These are phyloP conservation scores for Cystoderma amianthinum DNA, from an alignment of 768 basidiomycete species.

Conservation along the genomic window DNA sequence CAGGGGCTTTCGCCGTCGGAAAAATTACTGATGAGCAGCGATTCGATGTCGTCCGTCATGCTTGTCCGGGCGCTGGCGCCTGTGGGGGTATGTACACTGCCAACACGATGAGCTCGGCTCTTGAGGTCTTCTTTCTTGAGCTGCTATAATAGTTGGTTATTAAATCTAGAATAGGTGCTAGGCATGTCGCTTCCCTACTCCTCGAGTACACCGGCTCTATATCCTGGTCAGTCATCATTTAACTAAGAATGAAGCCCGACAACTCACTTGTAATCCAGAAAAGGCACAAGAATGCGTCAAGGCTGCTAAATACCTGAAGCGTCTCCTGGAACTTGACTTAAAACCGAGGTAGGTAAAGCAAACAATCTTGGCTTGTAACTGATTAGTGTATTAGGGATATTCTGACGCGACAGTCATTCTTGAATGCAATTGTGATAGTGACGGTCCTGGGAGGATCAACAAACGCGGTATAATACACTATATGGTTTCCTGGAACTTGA, in stretches of 20 bases:
- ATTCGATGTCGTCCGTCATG: constrained; percentile 79
- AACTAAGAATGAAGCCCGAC: neutral
- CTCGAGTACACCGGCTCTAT: constrained; percentile 67
- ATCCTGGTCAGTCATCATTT: constrained; percentile 40
- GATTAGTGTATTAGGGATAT: constrained; percentile 25
- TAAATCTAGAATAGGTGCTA: constrained; percentile 35
- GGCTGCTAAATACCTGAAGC: constrained; percentile 72
- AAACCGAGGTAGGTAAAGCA: constrained; percentile 57
- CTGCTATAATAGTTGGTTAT: neutral
- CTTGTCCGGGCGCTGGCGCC: constrained; percentile 80
- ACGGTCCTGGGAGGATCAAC: constrained; percentile 84
- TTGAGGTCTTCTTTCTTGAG: constrained; percentile 37
- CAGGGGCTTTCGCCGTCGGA: constrained; percentile 71
- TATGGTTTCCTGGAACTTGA: neutral
- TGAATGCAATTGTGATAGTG: constrained; percentile 79
- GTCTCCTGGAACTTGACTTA: constrained; percentile 67
- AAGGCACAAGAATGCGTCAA: constrained; percentile 79
- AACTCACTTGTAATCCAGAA: constrained; percentile 29
- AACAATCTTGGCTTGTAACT: neutral
- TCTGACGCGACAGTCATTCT: constrained; percentile 46
- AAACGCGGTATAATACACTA: constrained; percentile 60
- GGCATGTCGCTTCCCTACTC: constrained; percentile 87
- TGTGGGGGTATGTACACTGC: constrained; percentile 91
- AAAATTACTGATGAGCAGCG: constrained; percentile 76
- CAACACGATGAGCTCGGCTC: constrained; percentile 82